Evolutionary conservation across 2,329 filamentous ascomycete species (phyloP).

Genomic region (Chaetomium strumarium): DNA sequence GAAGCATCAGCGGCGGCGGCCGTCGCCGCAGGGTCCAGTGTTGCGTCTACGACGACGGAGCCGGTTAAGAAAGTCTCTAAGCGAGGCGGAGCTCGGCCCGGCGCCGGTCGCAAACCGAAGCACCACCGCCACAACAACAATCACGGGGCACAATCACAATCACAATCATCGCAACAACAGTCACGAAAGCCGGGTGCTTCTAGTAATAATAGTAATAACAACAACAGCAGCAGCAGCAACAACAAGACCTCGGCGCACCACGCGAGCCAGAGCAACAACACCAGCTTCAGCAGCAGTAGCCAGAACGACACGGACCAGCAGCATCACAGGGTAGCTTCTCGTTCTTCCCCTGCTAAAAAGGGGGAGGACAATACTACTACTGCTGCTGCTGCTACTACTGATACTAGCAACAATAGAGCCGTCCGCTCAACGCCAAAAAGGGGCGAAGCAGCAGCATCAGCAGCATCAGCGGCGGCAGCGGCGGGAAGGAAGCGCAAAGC

Average conservation of each 20-base stretch:
- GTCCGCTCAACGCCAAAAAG: background rate
- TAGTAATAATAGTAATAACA: background rate
- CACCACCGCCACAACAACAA: conserved; percentile 16
- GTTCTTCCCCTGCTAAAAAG: conserved; percentile 5
- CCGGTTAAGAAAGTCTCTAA: conserved; percentile 21
- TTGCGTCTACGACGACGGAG: background rate
- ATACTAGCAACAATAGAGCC: background rate
- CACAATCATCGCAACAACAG: background rate
- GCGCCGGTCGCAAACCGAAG: conserved; percentile 25
- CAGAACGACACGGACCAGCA: conserved; percentile 1
- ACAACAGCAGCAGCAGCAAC: background rate
- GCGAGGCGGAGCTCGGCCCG: conserved; percentile 24
- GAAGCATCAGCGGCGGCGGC: conserved; percentile 4
- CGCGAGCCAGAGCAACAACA: conserved; percentile 3
- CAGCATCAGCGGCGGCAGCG: background rate
- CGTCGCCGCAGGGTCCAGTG: background rate
- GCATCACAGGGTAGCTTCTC: too few species aligned
- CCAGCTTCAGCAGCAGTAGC: conserved; percentile 1
- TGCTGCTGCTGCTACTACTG: background rate
- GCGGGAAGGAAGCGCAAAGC: conserved; percentile 18
- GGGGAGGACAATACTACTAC: background rate
- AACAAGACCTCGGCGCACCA: conserved; percentile 1
- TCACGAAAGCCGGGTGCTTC: too few species aligned
- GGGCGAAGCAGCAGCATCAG: background rate
- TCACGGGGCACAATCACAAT: background rate